These are phyloP conservation scores for Exserohilum turcica DNA, from an alignment of 2,329 filamentous ascomycete genomes.

Conservation along the genomic window DNA sequence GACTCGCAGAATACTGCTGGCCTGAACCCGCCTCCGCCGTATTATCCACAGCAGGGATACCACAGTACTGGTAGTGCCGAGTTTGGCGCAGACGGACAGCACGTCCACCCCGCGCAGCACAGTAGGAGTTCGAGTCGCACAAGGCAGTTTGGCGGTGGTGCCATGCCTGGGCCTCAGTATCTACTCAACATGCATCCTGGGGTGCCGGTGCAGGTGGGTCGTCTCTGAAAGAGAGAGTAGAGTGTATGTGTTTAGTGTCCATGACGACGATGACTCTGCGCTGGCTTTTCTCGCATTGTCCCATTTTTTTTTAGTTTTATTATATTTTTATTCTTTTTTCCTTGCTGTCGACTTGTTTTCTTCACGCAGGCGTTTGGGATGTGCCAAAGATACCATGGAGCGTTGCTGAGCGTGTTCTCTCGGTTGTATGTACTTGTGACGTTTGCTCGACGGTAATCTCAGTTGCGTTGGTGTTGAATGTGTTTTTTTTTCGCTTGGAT, in stretches of 20 bases:
- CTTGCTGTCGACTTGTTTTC: background rate
- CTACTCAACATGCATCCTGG: slow-evolving; percentile 47
- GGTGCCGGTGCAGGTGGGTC: slow-evolving; percentile 38
- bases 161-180: slow-evolving; percentile 47
- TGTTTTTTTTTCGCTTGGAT: too few species aligned
- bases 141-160: slow-evolving; percentile 34
- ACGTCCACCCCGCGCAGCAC: slow-evolving; percentile 1
- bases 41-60: slow-evolving; percentile 7
- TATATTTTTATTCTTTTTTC: background rate
- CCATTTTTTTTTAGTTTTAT: too few species aligned
- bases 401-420: background rate
- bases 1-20: slow-evolving; percentile 10
- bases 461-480: too few species aligned
- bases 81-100: slow-evolving; percentile 16
- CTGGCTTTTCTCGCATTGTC: too few species aligned
- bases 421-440: background rate
- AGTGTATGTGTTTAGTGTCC: background rate
- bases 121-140: slow-evolving; percentile 4
- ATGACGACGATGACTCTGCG: background rate
- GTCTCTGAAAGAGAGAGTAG: slow-evolving; percentile 2
- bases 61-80: slow-evolving; percentile 4
- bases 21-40: slow-evolving; percentile 9
- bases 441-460: background rate
- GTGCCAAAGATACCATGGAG: slow-evolving; percentile 8
- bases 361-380: background rate